phyloP scores from a whole-genome alignment of 148 eudicot genomes.

The Tetragonia tetragonoides region DNA sequence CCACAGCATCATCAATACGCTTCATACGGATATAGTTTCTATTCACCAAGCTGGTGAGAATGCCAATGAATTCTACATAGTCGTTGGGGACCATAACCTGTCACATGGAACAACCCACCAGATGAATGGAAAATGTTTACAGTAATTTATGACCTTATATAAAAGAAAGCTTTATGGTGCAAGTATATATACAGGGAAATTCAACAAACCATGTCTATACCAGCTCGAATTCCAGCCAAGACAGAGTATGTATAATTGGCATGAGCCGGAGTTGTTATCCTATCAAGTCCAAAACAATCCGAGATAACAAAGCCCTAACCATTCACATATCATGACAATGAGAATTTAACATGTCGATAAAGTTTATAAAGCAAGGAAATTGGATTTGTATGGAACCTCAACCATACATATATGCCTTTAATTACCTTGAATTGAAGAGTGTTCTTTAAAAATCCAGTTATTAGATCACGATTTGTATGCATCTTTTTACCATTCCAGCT shows the following conservation, averaged over 20 bases:
- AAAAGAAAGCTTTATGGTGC: neutral
- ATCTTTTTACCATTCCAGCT: constrained; percentile 36
- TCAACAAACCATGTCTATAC: constrained; percentile 34
- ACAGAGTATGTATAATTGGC: constrained; percentile 34
- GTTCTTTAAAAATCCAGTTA: constrained; percentile 31
- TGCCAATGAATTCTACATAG: constrained; percentile 28
- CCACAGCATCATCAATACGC: constrained; percentile 36
- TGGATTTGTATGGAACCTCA: neutral
- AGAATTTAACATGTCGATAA: neutral
- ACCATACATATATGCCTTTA: neutral
- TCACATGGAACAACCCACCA: neutral
- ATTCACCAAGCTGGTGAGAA: constrained; percentile 24
- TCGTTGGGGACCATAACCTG: constrained; percentile 33
- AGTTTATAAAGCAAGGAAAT: neutral
- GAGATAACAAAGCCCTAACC: constrained; percentile 30
- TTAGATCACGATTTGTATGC: constrained; percentile 29
- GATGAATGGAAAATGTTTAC: no score
- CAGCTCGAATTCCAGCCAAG: constrained; percentile 28
- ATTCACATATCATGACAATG: neutral
- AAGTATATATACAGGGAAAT: neutral
- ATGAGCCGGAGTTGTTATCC: constrained; percentile 29
- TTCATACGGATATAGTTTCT: constrained; percentile 23
- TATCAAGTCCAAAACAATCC: constrained; percentile 35
- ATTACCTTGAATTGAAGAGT: constrained; percentile 34
- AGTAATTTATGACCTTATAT: neutral